Conservation (phyloP, 306 rosid species). For the Citrullus amarus region DNA sequence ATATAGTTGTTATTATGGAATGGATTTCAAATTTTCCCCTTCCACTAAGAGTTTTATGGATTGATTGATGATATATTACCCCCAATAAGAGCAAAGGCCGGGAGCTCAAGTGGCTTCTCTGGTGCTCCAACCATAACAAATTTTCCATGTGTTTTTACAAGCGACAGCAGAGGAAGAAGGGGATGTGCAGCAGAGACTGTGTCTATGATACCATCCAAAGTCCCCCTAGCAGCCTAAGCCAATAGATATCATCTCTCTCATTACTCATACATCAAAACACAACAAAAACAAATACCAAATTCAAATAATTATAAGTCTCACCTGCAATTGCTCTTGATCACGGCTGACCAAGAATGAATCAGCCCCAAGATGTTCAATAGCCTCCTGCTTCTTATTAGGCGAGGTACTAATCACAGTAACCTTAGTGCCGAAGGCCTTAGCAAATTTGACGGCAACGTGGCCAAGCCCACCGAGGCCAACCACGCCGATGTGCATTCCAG, state of each 20-base stretch:
- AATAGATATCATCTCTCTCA: neutral
- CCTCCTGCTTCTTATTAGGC: constrained; percentile 8
- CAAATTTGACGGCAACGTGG: constrained; percentile 18
- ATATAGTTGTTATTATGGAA: too few species aligned
- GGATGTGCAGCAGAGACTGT: constrained; percentile 24
- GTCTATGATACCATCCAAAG: constrained; percentile 35
- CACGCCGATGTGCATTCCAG: constrained; percentile 15
- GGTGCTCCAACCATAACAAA: constrained; percentile 29
- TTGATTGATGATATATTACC: constrained; percentile 8
- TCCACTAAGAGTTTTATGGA: too few species aligned
- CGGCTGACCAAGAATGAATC: neutral
- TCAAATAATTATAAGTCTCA: neutral
- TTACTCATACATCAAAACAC: neutral
- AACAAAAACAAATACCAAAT: neutral
- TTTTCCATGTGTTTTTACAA: constrained; percentile 22
- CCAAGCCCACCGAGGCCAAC: constrained; percentile 22
- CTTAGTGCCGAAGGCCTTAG: constrained; percentile 18
- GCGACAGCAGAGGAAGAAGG: constrained; percentile 7
- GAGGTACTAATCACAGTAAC: constrained; percentile 20
- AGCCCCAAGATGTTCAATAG: neutral
- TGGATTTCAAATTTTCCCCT: neutral
- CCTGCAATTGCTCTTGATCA: constrained; percentile 5
- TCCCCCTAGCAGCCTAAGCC: constrained; percentile 18
- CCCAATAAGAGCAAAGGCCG: constrained; percentile 11
- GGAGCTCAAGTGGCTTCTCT: constrained; percentile 19